Conservation (phyloP, 257 asterid genomes). For the Primulina huaijiensis region DNA sequence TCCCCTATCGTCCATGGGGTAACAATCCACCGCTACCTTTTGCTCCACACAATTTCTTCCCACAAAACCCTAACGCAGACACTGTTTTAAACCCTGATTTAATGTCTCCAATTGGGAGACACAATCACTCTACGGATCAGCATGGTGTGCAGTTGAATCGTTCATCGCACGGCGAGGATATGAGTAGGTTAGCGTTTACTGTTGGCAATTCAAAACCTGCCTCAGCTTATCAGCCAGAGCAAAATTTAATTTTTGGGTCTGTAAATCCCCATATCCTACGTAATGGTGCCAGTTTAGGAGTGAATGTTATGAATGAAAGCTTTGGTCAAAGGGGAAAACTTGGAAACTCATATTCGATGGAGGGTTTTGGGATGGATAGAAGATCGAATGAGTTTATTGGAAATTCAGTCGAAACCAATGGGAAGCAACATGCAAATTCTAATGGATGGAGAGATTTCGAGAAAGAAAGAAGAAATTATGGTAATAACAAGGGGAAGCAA, state of each 20-base stretch:
- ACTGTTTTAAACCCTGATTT: slow-evolving; percentile 39
- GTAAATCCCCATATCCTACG: slow-evolving; percentile 29
- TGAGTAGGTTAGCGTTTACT: slow-evolving; percentile 31
- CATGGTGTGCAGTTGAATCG: slow-evolving; percentile 30
- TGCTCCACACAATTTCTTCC: slow-evolving; percentile 52
- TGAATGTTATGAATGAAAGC: slow-evolving; percentile 26
- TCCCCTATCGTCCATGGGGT: slow-evolving; percentile 29
- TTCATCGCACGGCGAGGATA: slow-evolving; percentile 24
- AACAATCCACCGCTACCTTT: slow-evolving; percentile 47
- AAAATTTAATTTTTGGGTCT: slow-evolving; percentile 58
- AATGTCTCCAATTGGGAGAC: slow-evolving; percentile 35
- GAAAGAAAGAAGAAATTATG: slow-evolving; percentile 29
- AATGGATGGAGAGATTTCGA: slow-evolving; percentile 29
- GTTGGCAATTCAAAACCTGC: slow-evolving; percentile 24
- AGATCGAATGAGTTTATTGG: slow-evolving; percentile 30
- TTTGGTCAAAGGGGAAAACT: slow-evolving; percentile 23
- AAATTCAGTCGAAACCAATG: slow-evolving; percentile 30
- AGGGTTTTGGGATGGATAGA: slow-evolving; percentile 27
- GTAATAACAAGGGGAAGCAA: slow-evolving; percentile 28
- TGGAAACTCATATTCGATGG: slow-evolving; percentile 25
- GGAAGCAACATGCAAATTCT: slow-evolving; percentile 28
- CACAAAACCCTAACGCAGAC: slow-evolving; percentile 56
- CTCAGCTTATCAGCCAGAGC: slow-evolving; percentile 34
- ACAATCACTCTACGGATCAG: slow-evolving; percentile 35
- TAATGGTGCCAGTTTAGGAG: slow-evolving; percentile 22